These are phyloP conservation scores for Blastomyces parvus DNA, from an alignment of 2,329 filamentous ascomycete species.

Conservation along the genomic window DNA sequence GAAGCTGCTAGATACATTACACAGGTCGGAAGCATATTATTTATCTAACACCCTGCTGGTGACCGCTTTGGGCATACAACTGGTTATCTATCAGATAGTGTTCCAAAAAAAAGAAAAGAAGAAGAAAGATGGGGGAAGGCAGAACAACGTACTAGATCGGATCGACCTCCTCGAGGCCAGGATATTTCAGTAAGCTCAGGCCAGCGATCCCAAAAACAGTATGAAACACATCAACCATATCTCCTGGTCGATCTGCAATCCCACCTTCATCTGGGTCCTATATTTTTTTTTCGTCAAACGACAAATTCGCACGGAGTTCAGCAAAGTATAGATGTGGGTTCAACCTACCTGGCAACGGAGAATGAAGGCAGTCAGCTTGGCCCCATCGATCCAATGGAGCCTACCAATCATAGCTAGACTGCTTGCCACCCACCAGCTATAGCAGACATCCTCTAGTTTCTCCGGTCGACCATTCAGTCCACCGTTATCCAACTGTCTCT, in stretches of 20 bases:
- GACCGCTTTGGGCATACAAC: constrained; percentile 63
- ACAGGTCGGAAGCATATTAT: constrained; percentile 20
- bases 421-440: constrained; percentile 97
- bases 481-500: constrained; percentile 77
- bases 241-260: constrained; percentile 78
- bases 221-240: constrained; percentile 97
- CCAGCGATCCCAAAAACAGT: constrained; percentile 84
- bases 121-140: neutral
- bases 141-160: constrained; percentile 61
- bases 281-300: constrained; percentile 15
- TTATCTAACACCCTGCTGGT: constrained; percentile 49
- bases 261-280: constrained; percentile 71
- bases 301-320: constrained; percentile 8
- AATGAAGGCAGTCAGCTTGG: constrained; percentile 72
- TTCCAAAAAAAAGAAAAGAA: constrained; percentile 15
- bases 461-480: constrained; percentile 91
- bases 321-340: constrained; percentile 1
- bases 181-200: constrained; percentile 69
- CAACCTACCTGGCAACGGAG: constrained; percentile 61
- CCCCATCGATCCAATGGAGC: constrained; percentile 85
- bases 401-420: constrained; percentile 82
- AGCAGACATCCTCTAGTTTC: constrained; percentile 94
- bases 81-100: constrained; percentile 21
- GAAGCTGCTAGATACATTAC: constrained; percentile 3
- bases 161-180: constrained; percentile 70